Evolutionary conservation across 208 protist species (phyloP).

Genomic region (Leishmania major): DNA sequence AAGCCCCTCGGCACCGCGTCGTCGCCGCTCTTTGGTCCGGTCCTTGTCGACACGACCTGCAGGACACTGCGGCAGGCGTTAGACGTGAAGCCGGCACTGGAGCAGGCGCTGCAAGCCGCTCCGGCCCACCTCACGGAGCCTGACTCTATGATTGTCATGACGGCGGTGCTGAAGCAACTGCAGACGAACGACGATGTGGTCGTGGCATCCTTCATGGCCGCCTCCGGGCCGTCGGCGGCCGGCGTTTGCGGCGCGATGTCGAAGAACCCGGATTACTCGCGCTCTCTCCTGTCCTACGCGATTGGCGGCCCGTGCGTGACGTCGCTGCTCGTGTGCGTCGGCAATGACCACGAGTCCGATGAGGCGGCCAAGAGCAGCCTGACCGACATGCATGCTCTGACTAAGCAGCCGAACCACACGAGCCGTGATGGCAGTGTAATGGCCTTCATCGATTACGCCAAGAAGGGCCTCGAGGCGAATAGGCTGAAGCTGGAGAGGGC

Average conservation of each 20-base stretch:
- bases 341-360: constrained; percentile 26
- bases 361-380: constrained; percentile 28
- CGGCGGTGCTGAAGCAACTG: constrained; percentile 49
- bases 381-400: constrained; percentile 31
- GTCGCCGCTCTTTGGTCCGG: constrained; percentile 59
- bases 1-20: constrained; percentile 41
- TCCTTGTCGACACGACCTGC: constrained; percentile 27
- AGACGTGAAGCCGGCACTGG: constrained; percentile 28
- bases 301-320: constrained; percentile 55
- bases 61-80: constrained; percentile 18
- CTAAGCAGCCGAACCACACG: constrained; percentile 46
- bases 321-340: constrained; percentile 38
- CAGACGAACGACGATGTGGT: constrained; percentile 45
- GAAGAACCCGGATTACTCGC: constrained; percentile 46
- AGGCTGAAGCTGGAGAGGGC: constrained; percentile 28
- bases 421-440: constrained; percentile 54
- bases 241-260: constrained; percentile 34
- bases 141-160: constrained; percentile 44
- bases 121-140: constrained; percentile 16
- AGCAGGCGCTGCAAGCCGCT: constrained; percentile 28
- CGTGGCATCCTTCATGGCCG: constrained; percentile 47
- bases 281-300: constrained; percentile 57
- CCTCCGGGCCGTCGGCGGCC: constrained; percentile 28
- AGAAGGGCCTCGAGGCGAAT: constrained; percentile 33
- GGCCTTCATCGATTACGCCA: constrained; percentile 49